These are phyloP conservation scores for Fusarium burgessii DNA, from an alignment of 2,329 filamentous ascomycete genomes.

Conservation along the genomic window DNA sequence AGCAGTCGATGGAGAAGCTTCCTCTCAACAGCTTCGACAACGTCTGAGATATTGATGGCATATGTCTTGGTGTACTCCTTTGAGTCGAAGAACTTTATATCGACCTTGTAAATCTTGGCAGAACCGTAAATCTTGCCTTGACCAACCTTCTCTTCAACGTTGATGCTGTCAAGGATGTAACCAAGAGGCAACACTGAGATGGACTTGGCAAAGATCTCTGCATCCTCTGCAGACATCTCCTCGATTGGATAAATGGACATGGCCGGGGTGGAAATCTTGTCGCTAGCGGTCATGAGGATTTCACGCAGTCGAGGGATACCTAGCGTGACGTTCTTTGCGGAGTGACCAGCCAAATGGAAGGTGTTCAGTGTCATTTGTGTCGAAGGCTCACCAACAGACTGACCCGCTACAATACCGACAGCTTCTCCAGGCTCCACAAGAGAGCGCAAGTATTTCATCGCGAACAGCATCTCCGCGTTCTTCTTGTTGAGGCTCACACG, in stretches of 20 bases:
- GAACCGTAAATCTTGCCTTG: constrained; percentile 74
- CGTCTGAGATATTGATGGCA: constrained; percentile 81
- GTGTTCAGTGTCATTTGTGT: constrained; percentile 99
- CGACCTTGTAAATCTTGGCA: constrained; percentile 87
- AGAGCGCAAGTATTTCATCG: constrained; percentile 92
- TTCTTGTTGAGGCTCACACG: constrained; percentile 69
- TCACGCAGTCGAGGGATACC: constrained; percentile 97
- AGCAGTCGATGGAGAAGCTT: constrained; percentile 81
- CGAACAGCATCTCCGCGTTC: constrained; percentile 84
- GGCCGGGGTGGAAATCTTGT: constrained; percentile 87
- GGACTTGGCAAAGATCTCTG: constrained; percentile 87
- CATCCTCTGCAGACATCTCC: constrained; percentile 75
- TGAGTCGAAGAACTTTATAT: constrained; percentile 84
- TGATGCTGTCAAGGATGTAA: constrained; percentile 84
- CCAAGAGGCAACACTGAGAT: constrained; percentile 89
- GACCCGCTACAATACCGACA: constrained; percentile 94
- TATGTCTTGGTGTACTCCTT: constrained; percentile 89
- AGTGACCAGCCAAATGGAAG: constrained; percentile 98
- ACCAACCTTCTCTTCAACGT: constrained; percentile 83
- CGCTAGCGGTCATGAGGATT: constrained; percentile 97
- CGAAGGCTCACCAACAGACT: constrained; percentile 96
- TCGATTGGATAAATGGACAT: constrained; percentile 87
- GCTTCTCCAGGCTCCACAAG: constrained; percentile 95
- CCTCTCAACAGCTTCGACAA: constrained; percentile 82
- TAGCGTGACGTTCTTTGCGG: constrained; percentile 97